These are phyloP conservation scores for Cladophialophora chaetospira DNA, from an alignment of 2,329 filamentous ascomycete species.

Conservation along the genomic window DNA sequence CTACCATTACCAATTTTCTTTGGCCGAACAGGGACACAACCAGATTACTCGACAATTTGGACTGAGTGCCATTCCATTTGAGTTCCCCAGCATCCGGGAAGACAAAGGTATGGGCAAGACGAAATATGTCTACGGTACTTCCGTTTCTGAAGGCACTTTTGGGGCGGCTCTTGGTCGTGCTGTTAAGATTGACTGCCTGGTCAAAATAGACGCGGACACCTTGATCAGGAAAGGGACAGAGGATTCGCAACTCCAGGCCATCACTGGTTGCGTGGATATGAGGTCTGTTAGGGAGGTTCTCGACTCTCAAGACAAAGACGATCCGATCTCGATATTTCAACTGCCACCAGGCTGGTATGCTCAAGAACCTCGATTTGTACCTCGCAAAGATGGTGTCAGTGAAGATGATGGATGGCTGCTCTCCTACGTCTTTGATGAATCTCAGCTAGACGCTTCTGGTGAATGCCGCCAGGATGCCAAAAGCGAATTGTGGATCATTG, in stretches of 20 bases:
- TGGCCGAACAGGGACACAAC: constrained; percentile 26
- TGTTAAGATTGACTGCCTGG: constrained; percentile 66
- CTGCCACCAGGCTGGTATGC: constrained; percentile 64
- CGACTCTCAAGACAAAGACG: constrained; percentile 46
- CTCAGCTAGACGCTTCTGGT: constrained; percentile 58
- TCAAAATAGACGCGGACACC: constrained; percentile 60
- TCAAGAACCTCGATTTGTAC: constrained; percentile 68
- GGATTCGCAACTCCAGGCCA: constrained; percentile 45
- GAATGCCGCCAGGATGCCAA: constrained; percentile 48
- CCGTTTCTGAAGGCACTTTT: constrained; percentile 59
- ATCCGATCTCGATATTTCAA: constrained; percentile 63
- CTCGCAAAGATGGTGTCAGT: constrained; percentile 41
- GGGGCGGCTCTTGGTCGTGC: constrained; percentile 63
- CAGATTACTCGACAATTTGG: constrained; percentile 65
- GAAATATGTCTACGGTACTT: constrained; percentile 69
- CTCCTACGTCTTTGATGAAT: constrained; percentile 70
- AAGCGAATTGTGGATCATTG: constrained; percentile 69
- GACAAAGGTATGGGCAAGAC: constrained; percentile 58
- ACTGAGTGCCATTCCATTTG: constrained; percentile 65
- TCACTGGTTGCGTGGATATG: constrained; percentile 65
- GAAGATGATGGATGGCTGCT: constrained; percentile 71
- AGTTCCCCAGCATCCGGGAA: constrained; percentile 65
- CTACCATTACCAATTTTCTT: constrained; percentile 66
- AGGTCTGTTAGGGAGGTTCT: constrained; percentile 58
- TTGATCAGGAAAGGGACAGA: constrained; percentile 58